Base-by-base conservation (phyloP, 768 basidiomycete genomes). In the Pluteus cervinus region DNA sequence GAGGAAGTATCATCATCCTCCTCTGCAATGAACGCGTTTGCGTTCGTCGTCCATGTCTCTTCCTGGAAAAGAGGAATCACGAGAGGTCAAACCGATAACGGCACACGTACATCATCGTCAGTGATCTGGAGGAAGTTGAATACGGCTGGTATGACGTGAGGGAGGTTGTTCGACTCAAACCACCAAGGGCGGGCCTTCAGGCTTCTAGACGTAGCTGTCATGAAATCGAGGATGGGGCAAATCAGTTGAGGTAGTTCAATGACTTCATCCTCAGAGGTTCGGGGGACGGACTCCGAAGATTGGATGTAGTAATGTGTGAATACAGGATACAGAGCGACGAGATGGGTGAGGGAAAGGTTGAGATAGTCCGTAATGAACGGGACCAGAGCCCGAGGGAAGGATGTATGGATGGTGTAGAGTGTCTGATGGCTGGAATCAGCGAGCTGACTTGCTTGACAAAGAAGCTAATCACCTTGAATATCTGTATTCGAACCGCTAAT, bases 11-110 rank as follows among this genome's bases (percentile, higher is more conserved):
- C 91, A 43, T 97, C 94, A 37, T 96, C 90, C 52, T 97, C 93
- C 53, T 98, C 90, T 17, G 85, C 83, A 21, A 98, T 81, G 51
- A 98, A 98, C 3, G 84, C 78, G 48, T 98, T 97, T 3, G 88
- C 80, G 49, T 96, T 86, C 37, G 71, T 76, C 2, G 79, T 75
- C 94, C 94, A 98, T 11, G 78, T 83, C 21, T 92, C 89, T 53
- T 92, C 91, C 91, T 97, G 44, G 9, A 31, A 28, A 21, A 20
- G 25, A 33, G 26, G 20, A 18, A 41, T 37, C 33, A 43, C 40
- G 22, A 36, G 37, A 40, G 7, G n/a, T 15, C 25, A 14, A 29
- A 11, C 5, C 4, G 2, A 41, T 12, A 24, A 33, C 11, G 12
- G 26, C 16, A 15, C 5, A 62, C 79, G 42, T 53, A 91, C 92